Evolutionary conservation across 2,329 filamentous ascomycete species (phyloP), one percentile per base, ranked within the genome.

Genomic region (Curvularia lunata): DNA sequence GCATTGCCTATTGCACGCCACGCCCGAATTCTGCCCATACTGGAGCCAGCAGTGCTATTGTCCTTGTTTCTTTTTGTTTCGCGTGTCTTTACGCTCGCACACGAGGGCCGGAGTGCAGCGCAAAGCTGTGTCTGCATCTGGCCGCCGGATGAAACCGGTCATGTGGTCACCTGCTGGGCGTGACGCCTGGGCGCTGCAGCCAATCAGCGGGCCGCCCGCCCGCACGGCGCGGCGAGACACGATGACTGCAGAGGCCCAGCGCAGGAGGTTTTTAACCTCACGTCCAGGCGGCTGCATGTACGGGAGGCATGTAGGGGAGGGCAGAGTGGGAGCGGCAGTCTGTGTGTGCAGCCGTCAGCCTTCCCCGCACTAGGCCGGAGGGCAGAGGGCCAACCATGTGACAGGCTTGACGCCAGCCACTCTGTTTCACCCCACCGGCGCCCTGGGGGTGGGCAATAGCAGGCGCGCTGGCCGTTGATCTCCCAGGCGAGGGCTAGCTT

Each of bases 371-470:
- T 63, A 61, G 57, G 10, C 32, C 16, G 30, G 47, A 52, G 34
- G 27, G 47, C 57, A 34, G 52, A 65, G 27, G 54, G 52, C 69
- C 71, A 71, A 70, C 62, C 69, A 67, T 53, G 54, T 48, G 43
- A 25, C 50, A 45, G 10, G 28, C 41, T 25, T 16, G 27, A 32
- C n/a, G 25, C 70, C 71, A 72, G 67, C 70, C 71, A 65, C 63
- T 63, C 61, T 56, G 70, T 73, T 73, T 73, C 69, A 73, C 66
- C 59, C 61, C 64, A 63, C 63, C 58, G 60, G 60, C 53, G 62
- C 61, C 65, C 67, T 65, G 63, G 67, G 25, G 25, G 25, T 5
- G 25, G 25, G 25, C 25, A 27, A 27, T 32, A 16, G 43, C 13
- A 54, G 23, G 60, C 65, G 59, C 61, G 66, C 68, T 67, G 63